phyloP scores from a whole-genome alignment of 1,284 basidiomycete genomes.

The Tilletia indica region DNA sequence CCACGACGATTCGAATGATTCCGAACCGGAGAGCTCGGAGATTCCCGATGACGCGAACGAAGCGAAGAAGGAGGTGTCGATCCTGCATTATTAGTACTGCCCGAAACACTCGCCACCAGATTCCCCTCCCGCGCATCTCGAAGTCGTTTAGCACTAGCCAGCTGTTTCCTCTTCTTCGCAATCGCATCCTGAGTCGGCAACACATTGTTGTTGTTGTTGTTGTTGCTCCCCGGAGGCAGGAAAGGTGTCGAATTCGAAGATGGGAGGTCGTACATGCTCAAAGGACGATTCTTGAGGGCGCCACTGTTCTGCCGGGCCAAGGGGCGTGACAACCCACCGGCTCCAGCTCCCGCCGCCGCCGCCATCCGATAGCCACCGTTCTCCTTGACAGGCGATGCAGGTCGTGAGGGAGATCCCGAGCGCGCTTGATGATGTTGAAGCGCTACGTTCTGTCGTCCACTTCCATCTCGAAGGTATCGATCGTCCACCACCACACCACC shows the following conservation, averaged over 20 bases:
- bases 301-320: neutral
- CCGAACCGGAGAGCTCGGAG: neutral
- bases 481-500: no score
- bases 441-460: neutral
- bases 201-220: neutral
- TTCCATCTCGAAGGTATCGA: neutral
- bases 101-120: neutral
- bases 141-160: neutral
- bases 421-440: neutral
- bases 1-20: no score
- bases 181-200: neutral
- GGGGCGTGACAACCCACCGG: neutral
- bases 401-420: neutral
- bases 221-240: neutral
- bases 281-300: neutral
- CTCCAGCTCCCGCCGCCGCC: neutral
- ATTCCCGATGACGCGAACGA: neutral
- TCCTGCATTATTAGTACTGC: neutral
- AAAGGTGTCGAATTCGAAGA: neutral
- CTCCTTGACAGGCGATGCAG: neutral
- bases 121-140: neutral
- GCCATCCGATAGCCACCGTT: neutral
- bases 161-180: constrained; percentile 7
- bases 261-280: constrained; percentile 13
- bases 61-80: constrained; percentile 1